Base-by-base conservation (phyloP, 768 basidiomycete species). In the Suillus subluteus region DNA sequence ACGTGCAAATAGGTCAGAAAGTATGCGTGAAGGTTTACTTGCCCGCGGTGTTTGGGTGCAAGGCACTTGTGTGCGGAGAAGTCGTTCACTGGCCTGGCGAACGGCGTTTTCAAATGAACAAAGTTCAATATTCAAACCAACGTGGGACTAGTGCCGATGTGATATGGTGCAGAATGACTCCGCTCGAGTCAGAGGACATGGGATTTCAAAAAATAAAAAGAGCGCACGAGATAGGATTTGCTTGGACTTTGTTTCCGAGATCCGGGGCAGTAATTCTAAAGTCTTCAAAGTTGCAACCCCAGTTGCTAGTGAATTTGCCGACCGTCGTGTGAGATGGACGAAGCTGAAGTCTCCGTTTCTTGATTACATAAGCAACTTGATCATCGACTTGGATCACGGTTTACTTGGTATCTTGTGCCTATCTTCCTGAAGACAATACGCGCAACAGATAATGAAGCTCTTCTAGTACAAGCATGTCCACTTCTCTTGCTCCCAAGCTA, bases 1-100 rank as follows among this genome's bases (percentile, higher is more conserved):
- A 30, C 15, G 58, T 41, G 38, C 11, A 59, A 58, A 59, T 13
- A 11, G 8, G 4, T 23, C 23, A 41, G 16, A 40, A 40, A 40
- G 3, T 16, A 26, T 16, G 26, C 2, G 55, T 37, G 21, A 56
- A 37, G 6, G 23, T 18, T 61, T 6, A 32, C 18, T 32, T 61
- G 59, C 41, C 59, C 59, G 41, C 58, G 58, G 58, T 59, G 58
- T 41, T 59, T 30, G 26, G 16, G 59, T 61, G 59, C 6, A 13
- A 61, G 3, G 38, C 58, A 61, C 1, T 59, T 9, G 16, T 41
- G 58, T n/a, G 38, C 26, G 26, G n/a, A 30, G 16, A 32, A 32
- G 6, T 30, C 41, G 41, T 30, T 30, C 41, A 26, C 59, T 43
- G 32, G 41, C 16, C 6, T 43, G 48, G 48, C 48, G 59, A 61